Evolutionary conservation across 805 yeast species (phyloP), one percentile per base, ranked within the genome.

Genomic region (Naumovozyma dairenensis): DNA sequence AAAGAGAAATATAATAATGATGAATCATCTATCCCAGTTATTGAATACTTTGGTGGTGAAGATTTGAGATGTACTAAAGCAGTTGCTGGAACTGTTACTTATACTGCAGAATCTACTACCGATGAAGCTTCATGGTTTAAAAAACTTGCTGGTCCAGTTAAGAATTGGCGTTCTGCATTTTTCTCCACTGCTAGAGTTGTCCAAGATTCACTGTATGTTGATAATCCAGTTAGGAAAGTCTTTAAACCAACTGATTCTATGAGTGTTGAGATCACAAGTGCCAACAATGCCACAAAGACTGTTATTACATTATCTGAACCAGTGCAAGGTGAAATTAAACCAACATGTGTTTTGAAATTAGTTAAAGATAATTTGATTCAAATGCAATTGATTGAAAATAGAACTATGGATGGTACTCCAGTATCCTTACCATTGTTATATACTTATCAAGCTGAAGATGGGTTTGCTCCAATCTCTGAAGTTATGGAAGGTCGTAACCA

Each of bases 401-500:
- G 96, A 71, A 82, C 89, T 40, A 78, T 77, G 42, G 89, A 81
- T 51, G 74, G 73, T 41, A 62, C 63, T 44, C 77, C 95, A 21
- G 84, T 77, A 40, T 72, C 82, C 25, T 72, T 92, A 53, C 76
- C 80, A 45, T 73, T 92, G 62, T 67, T 75, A 44, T 93, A 80
- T 74, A 72, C 65, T 34, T 92, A 80, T 67, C 69, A 76, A 50
- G 84, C 95, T 19, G 70, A 73, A 33, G 83, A 80, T 57, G 98
- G 98, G n/a, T 87, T 80, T 56, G 94, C 96, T 39, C 97, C 98
- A 55, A 81, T 92, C 47, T 67, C 77, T 45, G 98, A 92, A 65
- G 74, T 80, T 25, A 80, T 84, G 78, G 82, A 77, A 44, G 92
- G 78, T 51, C 79, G 98, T 69, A 92, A 92, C 64, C 74, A 74